These are phyloP conservation scores for Penicillium roqueforti DNA, from an alignment of 495 filamentous ascomycete genomes.

Conservation along the genomic window DNA sequence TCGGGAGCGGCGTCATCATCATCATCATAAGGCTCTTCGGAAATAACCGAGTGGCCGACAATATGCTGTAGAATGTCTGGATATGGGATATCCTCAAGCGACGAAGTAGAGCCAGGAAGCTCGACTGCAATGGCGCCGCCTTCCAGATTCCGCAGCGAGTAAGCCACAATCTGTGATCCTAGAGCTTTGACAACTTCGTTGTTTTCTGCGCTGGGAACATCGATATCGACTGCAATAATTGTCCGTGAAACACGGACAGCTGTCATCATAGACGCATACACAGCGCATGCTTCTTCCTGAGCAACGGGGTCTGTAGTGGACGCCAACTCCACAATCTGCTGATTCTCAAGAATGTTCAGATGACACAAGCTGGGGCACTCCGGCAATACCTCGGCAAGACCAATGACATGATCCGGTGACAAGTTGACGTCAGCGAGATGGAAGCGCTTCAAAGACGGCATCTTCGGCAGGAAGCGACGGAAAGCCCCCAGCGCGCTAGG, in stretches of 20 bases:
- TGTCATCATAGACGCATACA: conserved; percentile 88
- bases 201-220: conserved; percentile 71
- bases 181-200: conserved; percentile 89
- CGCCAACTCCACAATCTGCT: conserved; percentile 61
- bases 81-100: conserved; percentile 44
- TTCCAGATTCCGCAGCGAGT: conserved; percentile 89
- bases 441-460: conserved; percentile 76
- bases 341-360: conserved; percentile 83
- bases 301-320: conserved; percentile 63
- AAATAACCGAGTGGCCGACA: conserved; percentile 52
- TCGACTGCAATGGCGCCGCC: conserved; percentile 48
- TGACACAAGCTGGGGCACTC: conserved; percentile 81
- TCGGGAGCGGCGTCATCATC: conserved; percentile 74
- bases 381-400: conserved; percentile 81
- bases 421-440: conserved; percentile 87
- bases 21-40: conserved; percentile 50
- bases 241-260: conserved; percentile 79
- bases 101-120: conserved; percentile 29
- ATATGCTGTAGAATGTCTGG: conserved; percentile 67
- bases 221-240: conserved; percentile 87
- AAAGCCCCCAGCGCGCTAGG: conserved; percentile 74
- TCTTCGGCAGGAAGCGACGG: conserved; percentile 77
- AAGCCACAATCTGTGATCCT: conserved; percentile 88
- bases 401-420: conserved; percentile 80
- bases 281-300: conserved; percentile 89